These are phyloP conservation scores for Mycena citricolor DNA, from an alignment of 1,284 basidiomycete genomes.

Conservation along the genomic window DNA sequence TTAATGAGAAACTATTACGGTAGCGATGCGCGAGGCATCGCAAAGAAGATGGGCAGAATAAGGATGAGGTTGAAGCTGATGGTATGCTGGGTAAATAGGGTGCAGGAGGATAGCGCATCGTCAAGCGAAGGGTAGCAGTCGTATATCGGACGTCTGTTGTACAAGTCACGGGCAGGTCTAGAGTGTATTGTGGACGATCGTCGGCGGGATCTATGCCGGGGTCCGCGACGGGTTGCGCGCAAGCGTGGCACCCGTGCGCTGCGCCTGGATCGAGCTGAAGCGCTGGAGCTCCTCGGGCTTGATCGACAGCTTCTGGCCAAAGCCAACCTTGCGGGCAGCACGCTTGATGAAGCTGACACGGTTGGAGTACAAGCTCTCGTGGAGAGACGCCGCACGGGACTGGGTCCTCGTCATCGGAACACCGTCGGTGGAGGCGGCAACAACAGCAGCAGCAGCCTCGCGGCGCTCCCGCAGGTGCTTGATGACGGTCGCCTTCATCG, in stretches of 20 bases:
- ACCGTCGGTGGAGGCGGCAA: conserved; percentile 47
- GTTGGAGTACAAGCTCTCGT: conserved; percentile 93
- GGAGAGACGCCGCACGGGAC: conserved; percentile 86
- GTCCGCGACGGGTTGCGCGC: conserved; percentile 76
- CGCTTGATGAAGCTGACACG: conserved; percentile 88
- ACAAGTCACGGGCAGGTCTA: no score
- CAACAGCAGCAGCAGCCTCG: conserved; percentile 42
- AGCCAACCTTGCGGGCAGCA: conserved; percentile 81
- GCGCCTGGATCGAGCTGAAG: conserved; percentile 83
- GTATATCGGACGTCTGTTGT: no score
- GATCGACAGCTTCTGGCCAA: conserved; percentile 78
- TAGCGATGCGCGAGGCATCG: background rate
- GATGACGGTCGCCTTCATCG: conserved; percentile 91
- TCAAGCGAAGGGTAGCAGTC: conserved; percentile 22
- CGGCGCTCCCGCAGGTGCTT: conserved; percentile 76
- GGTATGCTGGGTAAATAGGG: conserved; percentile 13
- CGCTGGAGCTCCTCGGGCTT: conserved; percentile 82
- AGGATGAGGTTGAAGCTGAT: no score
- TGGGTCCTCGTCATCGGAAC: conserved; percentile 84
- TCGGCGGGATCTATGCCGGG: conserved; percentile 28
- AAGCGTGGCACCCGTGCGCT: conserved; percentile 71
- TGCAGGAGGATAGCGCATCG: conserved; percentile 19
- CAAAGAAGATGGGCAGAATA: background rate
- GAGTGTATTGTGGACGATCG: no score
- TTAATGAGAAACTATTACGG: no score